These are phyloP conservation scores for Myxozyma sirexii DNA, from an alignment of 805 yeast genomes.

Conservation along the genomic window DNA sequence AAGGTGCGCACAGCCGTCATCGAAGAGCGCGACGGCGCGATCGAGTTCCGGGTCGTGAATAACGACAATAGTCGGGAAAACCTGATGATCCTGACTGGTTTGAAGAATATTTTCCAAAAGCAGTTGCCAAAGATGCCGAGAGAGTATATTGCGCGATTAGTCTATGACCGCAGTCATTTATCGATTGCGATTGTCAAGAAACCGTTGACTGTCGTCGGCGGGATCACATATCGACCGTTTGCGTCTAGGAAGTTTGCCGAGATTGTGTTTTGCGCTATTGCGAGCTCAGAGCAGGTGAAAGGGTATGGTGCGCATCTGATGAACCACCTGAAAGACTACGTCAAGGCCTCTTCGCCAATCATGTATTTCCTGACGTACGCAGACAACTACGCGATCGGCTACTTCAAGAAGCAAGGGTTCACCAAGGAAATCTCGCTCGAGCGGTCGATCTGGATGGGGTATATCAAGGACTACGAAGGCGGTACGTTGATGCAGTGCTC, in stretches of 20 bases:
- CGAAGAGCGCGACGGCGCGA: slow-evolving; percentile 90
- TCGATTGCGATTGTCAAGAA: slow-evolving; percentile 95
- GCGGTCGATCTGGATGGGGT: slow-evolving; percentile 93
- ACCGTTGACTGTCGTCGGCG: slow-evolving; percentile 95
- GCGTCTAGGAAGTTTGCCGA: slow-evolving; percentile 91
- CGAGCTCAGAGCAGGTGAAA: slow-evolving; percentile 95
- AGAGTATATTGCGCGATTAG: slow-evolving; percentile 91
- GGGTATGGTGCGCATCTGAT: slow-evolving; percentile 98
- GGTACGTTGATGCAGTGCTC: slow-evolving; percentile 98
- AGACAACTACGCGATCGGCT: slow-evolving; percentile 98
- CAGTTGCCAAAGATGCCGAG: slow-evolving; percentile 99
- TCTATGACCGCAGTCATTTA: slow-evolving; percentile 89
- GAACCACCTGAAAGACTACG: slow-evolving; percentile 97
- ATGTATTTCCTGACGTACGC: slow-evolving; percentile 92
- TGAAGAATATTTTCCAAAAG: slow-evolving; percentile 93
- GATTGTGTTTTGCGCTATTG: slow-evolving; percentile 96
- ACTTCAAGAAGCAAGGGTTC: slow-evolving; percentile 97
- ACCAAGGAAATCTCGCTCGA: slow-evolving; percentile 91
- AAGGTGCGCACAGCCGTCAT: slow-evolving; percentile 92
- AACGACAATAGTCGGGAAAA: slow-evolving; percentile 87
- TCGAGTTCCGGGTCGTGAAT: slow-evolving; percentile 94
- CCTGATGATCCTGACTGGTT: slow-evolving; percentile 88
- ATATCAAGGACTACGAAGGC: slow-evolving; percentile 98
- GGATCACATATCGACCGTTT: slow-evolving; percentile 94
- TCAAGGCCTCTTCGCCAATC: slow-evolving; percentile 80